These are phyloP conservation scores for Phytopythium helicoides DNA, from an alignment of 352 stramenopile genomes.

Conservation along the genomic window DNA sequence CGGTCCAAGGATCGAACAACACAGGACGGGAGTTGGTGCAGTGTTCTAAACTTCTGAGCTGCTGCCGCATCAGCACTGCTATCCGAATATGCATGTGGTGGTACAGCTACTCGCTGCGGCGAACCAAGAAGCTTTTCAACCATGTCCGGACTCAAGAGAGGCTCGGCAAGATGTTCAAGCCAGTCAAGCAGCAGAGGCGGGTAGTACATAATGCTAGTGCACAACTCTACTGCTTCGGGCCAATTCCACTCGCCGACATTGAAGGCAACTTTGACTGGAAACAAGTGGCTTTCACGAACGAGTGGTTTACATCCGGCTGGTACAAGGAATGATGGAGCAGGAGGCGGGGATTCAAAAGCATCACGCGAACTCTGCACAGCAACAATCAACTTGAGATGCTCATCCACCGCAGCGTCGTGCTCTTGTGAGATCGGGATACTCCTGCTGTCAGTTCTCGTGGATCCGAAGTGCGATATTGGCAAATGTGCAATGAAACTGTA, in stretches of 20 bases:
- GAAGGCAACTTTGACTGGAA: slow-evolving; percentile 70
- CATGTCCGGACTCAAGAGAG: slow-evolving; percentile 37
- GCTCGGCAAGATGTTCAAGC: slow-evolving; percentile 71
- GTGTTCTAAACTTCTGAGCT: slow-evolving; percentile 24
- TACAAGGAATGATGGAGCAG: slow-evolving; percentile 2
- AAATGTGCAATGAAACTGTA: slow-evolving; percentile 23
- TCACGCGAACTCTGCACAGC: slow-evolving; percentile 3
- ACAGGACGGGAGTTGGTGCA: slow-evolving; percentile 57
- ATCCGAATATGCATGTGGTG: slow-evolving; percentile 16
- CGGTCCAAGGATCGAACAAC: slow-evolving; percentile 62
- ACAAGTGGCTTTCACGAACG: slow-evolving; percentile 34
- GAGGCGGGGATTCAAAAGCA: slow-evolving; percentile 5
- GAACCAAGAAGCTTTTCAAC: slow-evolving; percentile 23
- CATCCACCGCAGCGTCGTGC: slow-evolving; percentile 24
- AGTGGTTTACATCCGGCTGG: background rate
- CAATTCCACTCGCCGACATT: slow-evolving; percentile 78
- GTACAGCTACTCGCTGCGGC: slow-evolving; percentile 2
- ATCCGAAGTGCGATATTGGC: slow-evolving; percentile 12
- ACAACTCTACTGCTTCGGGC: slow-evolving; percentile 29
- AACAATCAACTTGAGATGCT: slow-evolving; percentile 9
- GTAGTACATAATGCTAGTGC: slow-evolving; percentile 18
- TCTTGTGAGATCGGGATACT: background rate
- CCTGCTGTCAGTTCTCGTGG: background rate
- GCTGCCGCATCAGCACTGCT: slow-evolving; percentile 10
- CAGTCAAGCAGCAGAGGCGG: slow-evolving; percentile 72